A percentile compares a stretch with the other conserved stretches of the same genome.
phyloP scores from a whole-genome alignment of 768 basidiomycete genomes.

The Lactarius psammicola region DNA sequence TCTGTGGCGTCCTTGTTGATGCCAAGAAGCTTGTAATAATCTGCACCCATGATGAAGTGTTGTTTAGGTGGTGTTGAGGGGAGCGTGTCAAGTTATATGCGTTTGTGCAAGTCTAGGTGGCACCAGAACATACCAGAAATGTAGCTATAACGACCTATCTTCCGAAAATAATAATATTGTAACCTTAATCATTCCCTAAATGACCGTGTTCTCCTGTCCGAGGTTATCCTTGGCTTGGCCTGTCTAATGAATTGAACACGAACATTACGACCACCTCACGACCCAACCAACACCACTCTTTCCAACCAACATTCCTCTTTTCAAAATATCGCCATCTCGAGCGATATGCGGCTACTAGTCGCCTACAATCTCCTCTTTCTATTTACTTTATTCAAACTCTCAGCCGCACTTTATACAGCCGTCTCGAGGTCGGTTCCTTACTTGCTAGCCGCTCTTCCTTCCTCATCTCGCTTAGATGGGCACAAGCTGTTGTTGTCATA shows the following conservation, averaged over 20 bases:
- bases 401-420: constrained; percentile 5
- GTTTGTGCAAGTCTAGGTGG: not conserved
- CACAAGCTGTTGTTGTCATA: constrained; percentile 63
- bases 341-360: constrained; percentile 1
- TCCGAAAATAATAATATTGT: not conserved
- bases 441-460: not conserved
- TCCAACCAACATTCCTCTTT: not conserved
- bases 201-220: not conserved
- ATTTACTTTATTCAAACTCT: not conserved
- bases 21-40: constrained; percentile 88
- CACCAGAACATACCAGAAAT: constrained; percentile 25
- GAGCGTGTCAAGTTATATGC: not conserved
- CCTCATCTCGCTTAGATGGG: constrained; percentile 61
- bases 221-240: not conserved
- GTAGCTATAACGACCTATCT: constrained; percentile 5
- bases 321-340: not conserved
- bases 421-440: constrained; percentile 6
- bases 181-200: too few species aligned
- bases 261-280: constrained; percentile 10
- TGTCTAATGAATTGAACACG: not conserved
- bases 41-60: constrained; percentile 59
- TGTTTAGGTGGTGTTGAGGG: not conserved
- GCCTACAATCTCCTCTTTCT: not conserved
- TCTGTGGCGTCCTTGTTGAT: constrained; percentile 70
- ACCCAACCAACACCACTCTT: constrained; percentile 1